A percentile compares a stretch with the other conserved stretches of the same genome.
Conservation (phyloP, 768 basidiomycete genomes). For the Pluteus cervinus region DNA sequence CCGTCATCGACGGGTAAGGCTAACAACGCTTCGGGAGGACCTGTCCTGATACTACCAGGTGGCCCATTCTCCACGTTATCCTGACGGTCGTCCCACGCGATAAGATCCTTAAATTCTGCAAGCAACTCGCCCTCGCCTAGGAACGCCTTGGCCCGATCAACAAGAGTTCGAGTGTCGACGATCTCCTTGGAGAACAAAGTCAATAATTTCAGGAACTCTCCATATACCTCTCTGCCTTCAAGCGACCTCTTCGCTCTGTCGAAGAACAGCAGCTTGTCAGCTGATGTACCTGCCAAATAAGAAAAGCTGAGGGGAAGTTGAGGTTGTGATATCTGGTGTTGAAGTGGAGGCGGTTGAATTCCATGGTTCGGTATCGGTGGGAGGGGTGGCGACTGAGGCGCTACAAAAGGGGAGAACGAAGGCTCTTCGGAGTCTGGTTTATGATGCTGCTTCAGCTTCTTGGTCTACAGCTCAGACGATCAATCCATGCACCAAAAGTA, state of each 20-base stretch:
- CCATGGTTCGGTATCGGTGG: constrained; percentile 24
- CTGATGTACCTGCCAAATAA: constrained; percentile 30
- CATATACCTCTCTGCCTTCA: constrained; percentile 72
- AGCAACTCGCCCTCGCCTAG: constrained; percentile 78
- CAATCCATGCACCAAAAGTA: background rate
- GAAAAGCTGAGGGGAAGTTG: constrained; percentile 20
- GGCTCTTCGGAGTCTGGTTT: constrained; percentile 52
- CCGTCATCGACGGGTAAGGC: constrained; percentile 78
- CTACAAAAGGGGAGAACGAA: constrained; percentile 43
- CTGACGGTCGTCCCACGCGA: constrained; percentile 70
- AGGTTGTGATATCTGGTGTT: constrained; percentile 15
- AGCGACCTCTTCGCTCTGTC: constrained; percentile 83
- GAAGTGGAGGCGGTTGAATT: constrained; percentile 14
- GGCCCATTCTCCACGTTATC: constrained; percentile 63
- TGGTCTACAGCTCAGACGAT: constrained; percentile 33
- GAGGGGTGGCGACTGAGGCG: constrained; percentile 36
- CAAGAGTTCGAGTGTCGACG: constrained; percentile 76
- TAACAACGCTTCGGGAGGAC: constrained; percentile 69
- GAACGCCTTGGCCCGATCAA: constrained; percentile 77
- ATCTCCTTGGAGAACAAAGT: constrained; percentile 89
- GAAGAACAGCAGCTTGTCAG: constrained; percentile 88
- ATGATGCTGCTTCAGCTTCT: constrained; percentile 60
- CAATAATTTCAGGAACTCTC: constrained; percentile 93
- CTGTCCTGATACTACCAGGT: constrained; percentile 71
- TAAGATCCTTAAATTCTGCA: constrained; percentile 78